These are phyloP conservation scores for Astrephomene gubernaculifera DNA, from an alignment of 139 green algal genomes.

Conservation along the genomic window DNA sequence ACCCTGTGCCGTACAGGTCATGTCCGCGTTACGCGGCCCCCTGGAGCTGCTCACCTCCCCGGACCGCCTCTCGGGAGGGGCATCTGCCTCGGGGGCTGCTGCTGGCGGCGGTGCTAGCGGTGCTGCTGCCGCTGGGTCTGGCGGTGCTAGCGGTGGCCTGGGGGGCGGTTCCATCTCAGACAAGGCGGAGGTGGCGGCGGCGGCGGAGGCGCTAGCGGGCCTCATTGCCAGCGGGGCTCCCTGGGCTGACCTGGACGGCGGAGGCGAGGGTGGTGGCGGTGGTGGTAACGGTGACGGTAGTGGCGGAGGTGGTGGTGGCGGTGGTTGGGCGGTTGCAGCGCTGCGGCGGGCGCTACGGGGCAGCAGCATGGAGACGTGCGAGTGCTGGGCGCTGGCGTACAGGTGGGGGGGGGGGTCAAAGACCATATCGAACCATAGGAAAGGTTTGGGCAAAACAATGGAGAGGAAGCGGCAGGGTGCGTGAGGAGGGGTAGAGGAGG, in stretches of 20 bases:
- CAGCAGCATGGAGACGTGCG: constrained; percentile 69
- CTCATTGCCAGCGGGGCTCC: constrained; percentile 65
- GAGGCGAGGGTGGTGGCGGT: not conserved
- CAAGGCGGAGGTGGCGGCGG: constrained; percentile 62
- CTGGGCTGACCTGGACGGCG: not conserved
- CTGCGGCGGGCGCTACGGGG: constrained; percentile 45
- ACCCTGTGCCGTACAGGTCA: not conserved
- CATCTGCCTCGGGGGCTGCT: too few species aligned
- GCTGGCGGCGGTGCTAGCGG: too few species aligned
- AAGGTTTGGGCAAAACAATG: not conserved
- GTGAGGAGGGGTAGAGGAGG: not conserved
- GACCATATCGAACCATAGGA: too few species aligned
- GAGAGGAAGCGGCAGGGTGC: constrained; percentile 16
- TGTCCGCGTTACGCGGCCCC: constrained; percentile 13
- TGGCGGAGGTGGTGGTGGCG: constrained; percentile 42
- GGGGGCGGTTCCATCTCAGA: constrained; percentile 53
- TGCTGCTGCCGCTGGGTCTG: too few species aligned
- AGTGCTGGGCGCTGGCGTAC: constrained; percentile 58
- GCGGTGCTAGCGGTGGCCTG: too few species aligned
- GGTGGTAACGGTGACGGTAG: not conserved
- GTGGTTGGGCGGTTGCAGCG: constrained; percentile 40
- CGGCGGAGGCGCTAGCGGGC: constrained; percentile 73
- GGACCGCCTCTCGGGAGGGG: constrained; percentile 44
- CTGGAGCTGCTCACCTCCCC: constrained; percentile 30
- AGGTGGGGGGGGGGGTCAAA: too few species aligned